Percentiles rank a stretch among this genome's conserved stretches.
Evolutionary conservation across 371 early-diverging fungal genomes (phyloP).

Genomic region (Mortierella sp.): DNA sequence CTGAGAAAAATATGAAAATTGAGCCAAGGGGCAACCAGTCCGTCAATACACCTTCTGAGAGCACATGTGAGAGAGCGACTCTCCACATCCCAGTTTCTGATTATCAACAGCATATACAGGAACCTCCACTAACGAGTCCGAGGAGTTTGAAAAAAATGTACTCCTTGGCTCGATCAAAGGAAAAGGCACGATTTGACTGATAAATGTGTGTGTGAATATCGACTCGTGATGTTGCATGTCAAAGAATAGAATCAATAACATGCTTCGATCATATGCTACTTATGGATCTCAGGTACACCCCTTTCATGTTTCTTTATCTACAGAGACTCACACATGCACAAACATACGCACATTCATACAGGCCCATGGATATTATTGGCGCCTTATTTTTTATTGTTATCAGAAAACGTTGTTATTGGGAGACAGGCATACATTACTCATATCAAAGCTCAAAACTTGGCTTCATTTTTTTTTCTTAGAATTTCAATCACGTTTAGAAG

Average conservation of each 20-base stretch:
- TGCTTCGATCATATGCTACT: no score
- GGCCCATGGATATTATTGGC: neutral
- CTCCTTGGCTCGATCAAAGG: neutral
- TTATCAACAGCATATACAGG: conserved; percentile 1
- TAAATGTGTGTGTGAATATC: neutral
- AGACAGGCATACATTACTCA: no score
- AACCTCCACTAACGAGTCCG: neutral
- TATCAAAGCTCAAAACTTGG: no score
- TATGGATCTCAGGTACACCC: neutral
- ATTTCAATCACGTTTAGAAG: neutral
- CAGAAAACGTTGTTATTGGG: neutral
- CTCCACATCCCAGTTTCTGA: conserved; percentile 1
- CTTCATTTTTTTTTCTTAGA: neutral
- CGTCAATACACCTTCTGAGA: conserved; percentile 2
- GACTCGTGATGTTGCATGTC: neutral
- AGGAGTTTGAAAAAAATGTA: neutral
- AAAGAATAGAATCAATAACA: no score
- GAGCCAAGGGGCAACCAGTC: conserved; percentile 22
- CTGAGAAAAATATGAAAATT: neutral
- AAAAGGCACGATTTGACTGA: neutral
- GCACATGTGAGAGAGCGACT: neutral
- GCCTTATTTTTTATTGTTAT: neutral
- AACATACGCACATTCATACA: neutral
- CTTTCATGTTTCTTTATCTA: neutral
- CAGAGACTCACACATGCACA: neutral